Evolutionary conservation across 2,329 filamentous ascomycete species (phyloP).

Genomic region (Claviceps fusiformis): DNA sequence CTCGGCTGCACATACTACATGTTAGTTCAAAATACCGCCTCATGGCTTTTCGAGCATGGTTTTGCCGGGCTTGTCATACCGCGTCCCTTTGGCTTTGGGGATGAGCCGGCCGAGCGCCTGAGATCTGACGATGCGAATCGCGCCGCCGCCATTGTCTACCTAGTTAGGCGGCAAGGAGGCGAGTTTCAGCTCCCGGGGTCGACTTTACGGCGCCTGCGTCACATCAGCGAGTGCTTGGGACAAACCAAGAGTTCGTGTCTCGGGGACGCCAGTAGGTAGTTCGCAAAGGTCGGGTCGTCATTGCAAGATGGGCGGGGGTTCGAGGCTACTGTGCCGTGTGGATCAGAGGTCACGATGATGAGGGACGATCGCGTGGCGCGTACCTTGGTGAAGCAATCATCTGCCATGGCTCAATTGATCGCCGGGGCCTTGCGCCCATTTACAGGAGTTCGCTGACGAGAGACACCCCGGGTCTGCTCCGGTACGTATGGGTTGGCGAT

Average conservation of each 20-base stretch:
- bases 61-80: constrained; percentile 25
- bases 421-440: constrained; percentile 30
- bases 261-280: too few relatives aligned
- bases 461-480: background rate
- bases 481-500: background rate
- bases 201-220: constrained; percentile 28
- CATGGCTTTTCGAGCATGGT: background rate
- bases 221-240: constrained; percentile 4
- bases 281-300: background rate
- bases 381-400: constrained; percentile 30
- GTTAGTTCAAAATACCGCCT: constrained; percentile 4
- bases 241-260: background rate
- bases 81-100: constrained; percentile 42
- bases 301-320: background rate
- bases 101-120: constrained; percentile 36
- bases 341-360: background rate
- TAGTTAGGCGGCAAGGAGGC: constrained; percentile 15
- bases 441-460: constrained; percentile 12
- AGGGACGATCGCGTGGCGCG: constrained; percentile 11
- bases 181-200: constrained; percentile 21
- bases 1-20: constrained; percentile 30
- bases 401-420: constrained; percentile 35
- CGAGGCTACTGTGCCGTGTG: background rate
- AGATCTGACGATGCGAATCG: constrained; percentile 32
- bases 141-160: constrained; percentile 31